Percentiles rank a stretch among this genome's conserved stretches.
phyloP scores from a whole-genome alignment of 2,329 filamentous ascomycete species.

The Fusarium mexicanum region DNA sequence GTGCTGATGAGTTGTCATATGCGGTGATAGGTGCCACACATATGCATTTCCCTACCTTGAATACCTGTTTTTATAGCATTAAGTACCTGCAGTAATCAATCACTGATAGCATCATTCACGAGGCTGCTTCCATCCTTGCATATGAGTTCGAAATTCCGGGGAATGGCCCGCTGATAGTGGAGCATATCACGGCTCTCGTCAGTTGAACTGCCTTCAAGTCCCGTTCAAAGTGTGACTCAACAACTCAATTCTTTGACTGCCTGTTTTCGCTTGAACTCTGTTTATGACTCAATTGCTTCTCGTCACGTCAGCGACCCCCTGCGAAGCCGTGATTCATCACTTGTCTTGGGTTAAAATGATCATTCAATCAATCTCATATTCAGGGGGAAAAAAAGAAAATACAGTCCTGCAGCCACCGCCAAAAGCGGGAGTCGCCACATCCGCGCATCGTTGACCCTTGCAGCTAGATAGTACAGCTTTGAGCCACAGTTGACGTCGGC shows the following conservation, averaged over 20 bases:
- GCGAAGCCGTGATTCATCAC: conserved; percentile 26
- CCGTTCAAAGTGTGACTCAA: background rate
- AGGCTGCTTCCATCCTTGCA: conserved; percentile 22
- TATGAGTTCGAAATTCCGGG: conserved; percentile 28
- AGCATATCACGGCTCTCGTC: conserved; percentile 22
- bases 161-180: conserved; percentile 37
- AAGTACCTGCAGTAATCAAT: conserved; percentile 18
- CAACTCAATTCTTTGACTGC: background rate
- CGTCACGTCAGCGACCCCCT: conserved; percentile 36
- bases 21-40: background rate
- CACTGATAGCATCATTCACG: conserved; percentile 1
- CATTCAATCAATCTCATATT: background rate
- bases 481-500: conserved; percentile 20
- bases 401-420: conserved; percentile 3
- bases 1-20: background rate
- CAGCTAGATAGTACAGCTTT: background rate
- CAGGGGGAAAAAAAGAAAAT: background rate
- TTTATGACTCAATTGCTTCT: background rate
- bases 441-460: conserved; percentile 16
- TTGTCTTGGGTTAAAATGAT: conserved; percentile 15
- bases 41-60: background rate
- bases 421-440: background rate
- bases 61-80: background rate
- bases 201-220: background rate
- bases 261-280: background rate